These are phyloP conservation scores for Microbotryum intermedium DNA, from an alignment of 1,284 basidiomycete species.

Conservation along the genomic window DNA sequence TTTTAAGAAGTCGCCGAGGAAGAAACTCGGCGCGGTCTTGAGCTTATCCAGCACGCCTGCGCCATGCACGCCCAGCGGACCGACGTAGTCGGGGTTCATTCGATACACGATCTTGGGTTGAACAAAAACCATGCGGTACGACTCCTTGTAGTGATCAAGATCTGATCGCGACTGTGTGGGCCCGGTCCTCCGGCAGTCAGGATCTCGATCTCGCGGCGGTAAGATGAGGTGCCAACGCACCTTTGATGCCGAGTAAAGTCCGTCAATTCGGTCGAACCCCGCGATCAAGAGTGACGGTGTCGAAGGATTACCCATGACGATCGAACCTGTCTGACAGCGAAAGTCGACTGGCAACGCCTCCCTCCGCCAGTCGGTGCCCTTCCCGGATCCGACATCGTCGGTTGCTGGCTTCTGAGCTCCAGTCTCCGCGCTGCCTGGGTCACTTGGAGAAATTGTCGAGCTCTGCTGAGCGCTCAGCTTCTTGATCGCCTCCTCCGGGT, in stretches of 20 bases:
- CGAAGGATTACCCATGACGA: slow-evolving; percentile 72
- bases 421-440: not conserved
- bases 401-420: slow-evolving; percentile 42
- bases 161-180: slow-evolving; percentile 59
- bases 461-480: not conserved
- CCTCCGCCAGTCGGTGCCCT: slow-evolving; percentile 52
- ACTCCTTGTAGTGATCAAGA: slow-evolving; percentile 69
- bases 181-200: not conserved
- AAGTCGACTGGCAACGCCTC: slow-evolving; percentile 74
- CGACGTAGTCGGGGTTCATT: slow-evolving; percentile 66
- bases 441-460: not conserved
- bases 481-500: not conserved
- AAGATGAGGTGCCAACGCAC: slow-evolving; percentile 42
- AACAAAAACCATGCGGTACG: slow-evolving; percentile 60
- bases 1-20: slow-evolving; percentile 45
- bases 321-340: slow-evolving; percentile 59
- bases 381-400: not conserved
- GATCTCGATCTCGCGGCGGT: not conserved
- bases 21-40: slow-evolving; percentile 32
- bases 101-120: slow-evolving; percentile 57
- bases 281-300: slow-evolving; percentile 70
- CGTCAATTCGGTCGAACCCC: slow-evolving; percentile 62
- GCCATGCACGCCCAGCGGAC: slow-evolving; percentile 57
- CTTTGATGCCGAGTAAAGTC: slow-evolving; percentile 66
- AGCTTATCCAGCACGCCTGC: slow-evolving; percentile 54